Conservation (phyloP, 495 filamentous ascomycete genomes). For the Hypoxylon rickii region DNA sequence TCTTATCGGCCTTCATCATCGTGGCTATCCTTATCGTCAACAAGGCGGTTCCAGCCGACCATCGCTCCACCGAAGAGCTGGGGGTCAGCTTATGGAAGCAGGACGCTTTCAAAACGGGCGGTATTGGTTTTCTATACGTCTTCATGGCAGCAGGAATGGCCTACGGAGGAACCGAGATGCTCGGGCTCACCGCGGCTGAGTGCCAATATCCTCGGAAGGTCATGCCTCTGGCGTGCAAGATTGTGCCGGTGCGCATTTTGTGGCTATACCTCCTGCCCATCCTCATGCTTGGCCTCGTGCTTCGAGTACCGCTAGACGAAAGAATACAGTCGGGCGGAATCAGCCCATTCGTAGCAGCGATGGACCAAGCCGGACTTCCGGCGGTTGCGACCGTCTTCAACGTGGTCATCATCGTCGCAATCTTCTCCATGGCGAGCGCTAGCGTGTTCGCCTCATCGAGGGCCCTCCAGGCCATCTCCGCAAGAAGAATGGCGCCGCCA, state of each 20-base stretch:
- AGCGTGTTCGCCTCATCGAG: conserved; percentile 61
- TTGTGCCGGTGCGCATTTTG: conserved; percentile 75
- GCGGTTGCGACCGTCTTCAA: conserved; percentile 67
- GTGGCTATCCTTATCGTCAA: conserved; percentile 45
- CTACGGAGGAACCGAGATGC: conserved; percentile 66
- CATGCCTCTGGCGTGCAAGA: conserved; percentile 70
- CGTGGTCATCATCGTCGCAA: conserved; percentile 61
- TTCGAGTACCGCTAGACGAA: conserved; percentile 27
- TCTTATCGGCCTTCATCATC: conserved; percentile 46
- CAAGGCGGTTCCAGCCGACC: conserved; percentile 39
- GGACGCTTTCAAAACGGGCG: conserved; percentile 62
- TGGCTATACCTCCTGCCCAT: conserved; percentile 70
- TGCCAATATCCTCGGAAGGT: conserved; percentile 70
- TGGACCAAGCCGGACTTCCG: conserved; percentile 60
- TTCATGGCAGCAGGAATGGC: conserved; percentile 65
- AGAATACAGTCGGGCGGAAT: conserved; percentile 42
- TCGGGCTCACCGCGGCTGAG: conserved; percentile 72
- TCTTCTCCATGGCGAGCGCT: conserved; percentile 60
- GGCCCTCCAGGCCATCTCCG: conserved; percentile 60
- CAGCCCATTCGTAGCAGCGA: conserved; percentile 67
- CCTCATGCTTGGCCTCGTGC: conserved; percentile 58
- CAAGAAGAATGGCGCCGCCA: conserved; percentile 56
- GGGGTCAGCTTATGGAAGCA: conserved; percentile 43
- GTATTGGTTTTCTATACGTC: conserved; percentile 62
- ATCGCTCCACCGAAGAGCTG: conserved; percentile 10